phyloP scores from a whole-genome alignment of 352 stramenopile species.

The Phytophthora megakarya region DNA sequence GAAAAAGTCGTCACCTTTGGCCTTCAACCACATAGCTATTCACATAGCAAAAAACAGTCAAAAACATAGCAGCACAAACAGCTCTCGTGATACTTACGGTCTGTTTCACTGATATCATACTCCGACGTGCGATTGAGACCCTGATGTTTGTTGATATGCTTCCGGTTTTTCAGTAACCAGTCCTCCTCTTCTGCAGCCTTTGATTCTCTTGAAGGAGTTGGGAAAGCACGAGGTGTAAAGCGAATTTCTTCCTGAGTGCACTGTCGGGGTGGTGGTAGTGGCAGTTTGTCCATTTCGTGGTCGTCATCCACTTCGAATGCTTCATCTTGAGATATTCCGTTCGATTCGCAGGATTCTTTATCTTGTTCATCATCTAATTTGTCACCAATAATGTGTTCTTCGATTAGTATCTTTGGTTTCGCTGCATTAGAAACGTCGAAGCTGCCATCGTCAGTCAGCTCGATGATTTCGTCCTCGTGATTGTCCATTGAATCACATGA shows the following conservation, averaged over 20 bases:
- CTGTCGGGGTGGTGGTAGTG: constrained; percentile 54
- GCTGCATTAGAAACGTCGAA: constrained; percentile 48
- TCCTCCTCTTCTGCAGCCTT: constrained; percentile 83
- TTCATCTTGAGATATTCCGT: constrained; percentile 5
- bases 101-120: constrained; percentile 87
- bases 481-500: constrained; percentile 1
- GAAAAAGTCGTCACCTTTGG: constrained; percentile 87
- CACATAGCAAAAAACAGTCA: neutral
- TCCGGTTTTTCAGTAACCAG: constrained; percentile 85
- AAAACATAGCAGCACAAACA: neutral
- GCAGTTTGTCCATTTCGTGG: constrained; percentile 31
- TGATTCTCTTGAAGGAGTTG: constrained; percentile 77
- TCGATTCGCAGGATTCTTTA: neutral
- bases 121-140: constrained; percentile 47
- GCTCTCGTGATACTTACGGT: constrained; percentile 50
- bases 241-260: constrained; percentile 52
- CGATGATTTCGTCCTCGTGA: constrained; percentile 41
- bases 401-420: neutral
- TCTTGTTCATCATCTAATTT: neutral
- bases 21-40: constrained; percentile 84
- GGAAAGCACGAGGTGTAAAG: constrained; percentile 83
- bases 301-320: constrained; percentile 17
- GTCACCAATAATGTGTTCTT: constrained; percentile 8
- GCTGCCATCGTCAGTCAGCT: constrained; percentile 53
- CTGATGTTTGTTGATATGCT: constrained; percentile 77